These are phyloP conservation scores for Simplicillium aogashimaense DNA, from an alignment of 2,329 filamentous ascomycete species.

Conservation along the genomic window DNA sequence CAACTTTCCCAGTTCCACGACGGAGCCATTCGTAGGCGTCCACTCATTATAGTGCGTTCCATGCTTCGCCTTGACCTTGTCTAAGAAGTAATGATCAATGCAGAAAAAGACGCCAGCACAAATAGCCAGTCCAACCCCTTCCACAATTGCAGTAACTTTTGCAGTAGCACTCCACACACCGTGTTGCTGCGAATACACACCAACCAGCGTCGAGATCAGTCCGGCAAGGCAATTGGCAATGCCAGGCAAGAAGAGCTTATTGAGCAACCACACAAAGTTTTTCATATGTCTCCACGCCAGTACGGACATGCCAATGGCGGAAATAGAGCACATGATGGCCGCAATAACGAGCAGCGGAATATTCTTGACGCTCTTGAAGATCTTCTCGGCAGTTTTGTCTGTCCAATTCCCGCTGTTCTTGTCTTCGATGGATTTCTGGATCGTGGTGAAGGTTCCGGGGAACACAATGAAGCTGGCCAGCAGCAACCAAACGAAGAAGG, in stretches of 20 bases:
- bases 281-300: conserved; percentile 31
- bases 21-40: conserved; percentile 2
- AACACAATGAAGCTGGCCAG: conserved; percentile 42
- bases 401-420: conserved; percentile 8
- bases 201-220: conserved; percentile 36
- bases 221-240: conserved; percentile 38
- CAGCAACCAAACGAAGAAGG: conserved; percentile 31
- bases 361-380: conserved; percentile 16
- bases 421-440: conserved; percentile 16
- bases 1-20: background rate
- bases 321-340: conserved; percentile 28
- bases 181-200: conserved; percentile 36
- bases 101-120: conserved; percentile 17
- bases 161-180: conserved; percentile 34
- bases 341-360: conserved; percentile 33
- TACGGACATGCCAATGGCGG: conserved; percentile 23
- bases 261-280: conserved; percentile 46
- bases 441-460: conserved; percentile 38
- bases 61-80: conserved; percentile 19
- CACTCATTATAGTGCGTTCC: conserved; percentile 12
- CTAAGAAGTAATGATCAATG: conserved; percentile 20
- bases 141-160: conserved; percentile 23
- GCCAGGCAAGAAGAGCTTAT: conserved; percentile 36
- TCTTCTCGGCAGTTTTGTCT: conserved; percentile 10
- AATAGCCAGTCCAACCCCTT: conserved; percentile 17